Evolutionary conservation across 2,329 filamentous ascomycete species (phyloP), one percentile per base, ranked within the genome.

Genomic region (Trichoderma sp.): DNA sequence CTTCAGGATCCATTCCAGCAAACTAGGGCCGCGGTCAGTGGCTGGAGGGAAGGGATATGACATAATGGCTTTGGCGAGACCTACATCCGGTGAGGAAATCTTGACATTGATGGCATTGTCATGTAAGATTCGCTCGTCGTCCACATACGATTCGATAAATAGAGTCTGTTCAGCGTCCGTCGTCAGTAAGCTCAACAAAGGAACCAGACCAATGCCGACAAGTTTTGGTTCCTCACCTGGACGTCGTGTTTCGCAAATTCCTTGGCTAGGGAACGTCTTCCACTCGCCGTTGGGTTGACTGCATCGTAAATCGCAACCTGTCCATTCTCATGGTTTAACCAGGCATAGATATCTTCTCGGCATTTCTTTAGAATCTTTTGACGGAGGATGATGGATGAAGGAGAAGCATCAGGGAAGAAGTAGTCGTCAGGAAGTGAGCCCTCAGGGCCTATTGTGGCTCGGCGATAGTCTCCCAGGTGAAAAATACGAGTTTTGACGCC

Each of bases 251-350:
- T 98, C n/a, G 92, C 91, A 78, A 99, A 97, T 77, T 99, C 96
- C 80, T 97, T 97, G 5, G 94, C 94, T 21, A 99, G 84, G 13
- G 93, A 92, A 68, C 91, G 88, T 58, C 96, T 89, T 19, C 94
- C 94, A 69, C 87, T 89, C 24, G 93, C 90, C 24, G 96, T 90
- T 5, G 95, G 94, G 76, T 99, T 99, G 21, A 99, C 96, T 33
- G 96, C 96, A 80, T 99, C 96, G 78, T 98, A 99, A 70, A 99
- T 98, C 68, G 96, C 96, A 68, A 99, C 95, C 78, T 99, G 96
- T 14, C 96, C 96, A 75, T 98, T 98, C 77, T 98, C 96, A 74
- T 97, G 92, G 76, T 98, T 96, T 56, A 99, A 83, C 85, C 97
- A 99, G 68, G 92, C 91, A 77, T 97, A 97, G 69, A 99, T 97